Base-by-base conservation (phyloP, 805 yeast genomes). In the Ogataea ramenticola region DNA sequence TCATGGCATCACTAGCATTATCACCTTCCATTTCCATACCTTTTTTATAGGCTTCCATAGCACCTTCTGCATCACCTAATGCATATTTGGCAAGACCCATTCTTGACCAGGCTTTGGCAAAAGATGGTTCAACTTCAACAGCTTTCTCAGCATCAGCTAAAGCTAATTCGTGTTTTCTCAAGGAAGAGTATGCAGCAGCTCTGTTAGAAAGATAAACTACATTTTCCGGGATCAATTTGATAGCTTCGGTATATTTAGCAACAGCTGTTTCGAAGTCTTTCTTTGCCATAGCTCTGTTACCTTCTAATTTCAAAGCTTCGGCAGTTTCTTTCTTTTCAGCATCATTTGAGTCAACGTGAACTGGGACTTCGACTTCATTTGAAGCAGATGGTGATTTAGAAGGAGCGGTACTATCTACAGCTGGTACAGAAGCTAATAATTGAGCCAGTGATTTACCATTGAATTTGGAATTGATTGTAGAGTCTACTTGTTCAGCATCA, bases 21-120 rank as follows among this genome's bases (percentile, higher is more conserved):
- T 79, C 85, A 37, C 97, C 96, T 67, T 93, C 98, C 45, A 79
- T 78, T 46, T 86, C 89, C 52, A 93, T 65, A 34, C 96, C 99
- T 51, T 73, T 74, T 65, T 86, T 81, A 67, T 93, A 93, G 26
- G 98, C 97, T 40, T 88, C 84, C 71, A 89, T 71, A 12, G 99
- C 78, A 42, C 84, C 96, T 65, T 85, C 80, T 46, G 91, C 81
- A 60, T 90, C 91, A n/a, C 96, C 96, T 47, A 85, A 71, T n/a
- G 96, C 96, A 64, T 83, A 91, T 60, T 83, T 80, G 4, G 99
- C 98, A 54, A 90, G 79, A 3, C 98, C 99, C 53, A 93, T 72
- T 65, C 99, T 82, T 6, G 96, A 86, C 74, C 89, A 93, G 11
- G 96, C 96, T 70, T 91, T 90, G 29, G 96, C 80, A 56, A 87